These are phyloP conservation scores for Cercospora sp. DNA, from an alignment of 2,329 filamentous ascomycete genomes.

Conservation along the genomic window DNA sequence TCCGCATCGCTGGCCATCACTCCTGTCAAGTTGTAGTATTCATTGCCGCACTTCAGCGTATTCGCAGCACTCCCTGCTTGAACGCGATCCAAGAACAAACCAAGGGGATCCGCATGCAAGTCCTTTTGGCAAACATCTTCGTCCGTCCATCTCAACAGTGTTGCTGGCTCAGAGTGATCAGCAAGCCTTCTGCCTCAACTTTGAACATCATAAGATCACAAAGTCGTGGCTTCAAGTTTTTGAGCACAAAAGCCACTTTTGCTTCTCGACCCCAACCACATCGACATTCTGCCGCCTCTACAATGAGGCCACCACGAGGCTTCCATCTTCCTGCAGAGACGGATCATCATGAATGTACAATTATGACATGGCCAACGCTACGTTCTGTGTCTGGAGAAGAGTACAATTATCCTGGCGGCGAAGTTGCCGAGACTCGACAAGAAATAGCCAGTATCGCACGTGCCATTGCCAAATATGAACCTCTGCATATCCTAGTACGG, in stretches of 20 bases:
- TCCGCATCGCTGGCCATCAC: not conserved
- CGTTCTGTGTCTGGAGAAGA: slow-evolving; percentile 11
- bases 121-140: not conserved
- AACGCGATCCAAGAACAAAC: too few relatives aligned
- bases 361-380: slow-evolving; percentile 21
- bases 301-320: not conserved
- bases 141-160: not conserved
- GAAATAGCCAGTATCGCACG: slow-evolving; percentile 16
- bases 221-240: not conserved
- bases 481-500: slow-evolving; percentile 18
- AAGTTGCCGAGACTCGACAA: slow-evolving; percentile 9
- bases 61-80: not conserved
- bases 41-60: not conserved
- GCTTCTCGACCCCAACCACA: not conserved
- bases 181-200: not conserved
- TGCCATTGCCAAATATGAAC: slow-evolving; percentile 19
- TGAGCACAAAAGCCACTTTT: not conserved
- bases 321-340: slow-evolving; percentile 20
- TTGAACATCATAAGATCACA: not conserved
- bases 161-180: not conserved
- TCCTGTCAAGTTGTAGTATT: not conserved
- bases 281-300: not conserved
- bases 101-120: not conserved
- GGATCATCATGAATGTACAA: slow-evolving; percentile 15
- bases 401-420: slow-evolving; percentile 3